Base-by-base conservation (phyloP, 371 early-diverging fungal species). In the Rhizopus arrhizus region DNA sequence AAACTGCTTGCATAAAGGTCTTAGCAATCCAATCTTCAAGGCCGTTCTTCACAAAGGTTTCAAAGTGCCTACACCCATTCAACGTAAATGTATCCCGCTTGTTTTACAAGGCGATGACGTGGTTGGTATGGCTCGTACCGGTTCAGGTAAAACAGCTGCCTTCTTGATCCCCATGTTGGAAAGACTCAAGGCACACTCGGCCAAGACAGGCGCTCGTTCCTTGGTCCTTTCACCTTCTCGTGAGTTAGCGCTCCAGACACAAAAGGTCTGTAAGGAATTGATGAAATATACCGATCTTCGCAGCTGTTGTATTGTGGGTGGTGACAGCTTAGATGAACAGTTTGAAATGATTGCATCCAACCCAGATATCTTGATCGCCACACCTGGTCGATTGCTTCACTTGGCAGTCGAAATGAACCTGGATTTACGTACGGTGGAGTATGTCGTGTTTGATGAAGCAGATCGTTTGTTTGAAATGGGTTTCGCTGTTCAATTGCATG, bases 401-500 rank as follows among this genome's bases (percentile, higher is more conserved):
- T 85, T 98, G 77, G 82, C 94, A n/a, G 89, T 95, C 4, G 99
- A 98, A 77, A 96, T 94, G 88, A 90, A 91, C 49, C 68, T 95
- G 56, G 93, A 91, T 65, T 65, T 97, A 50, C 84, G 87, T 59
- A 89, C 91, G 4, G 88, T 99, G 40, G 93, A 96, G 75, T 96
- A 95, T 65, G 84, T 99, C 61, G 98, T 99, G 1, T 95, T 99
- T 82, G 99, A 99, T 76, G 99, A 99, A 75, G 98, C 98, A 5
- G 99, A 97, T 87, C 88, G 97, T 13, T 75, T 99, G 51, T 96
- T 99, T 70, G 99, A 98, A 77, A 89, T 96, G 83, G 99, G 98
- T 47, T 99, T 99, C 69, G 91, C 91, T 5, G 91, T 93, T n/a
- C 97, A 98, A 65, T 71, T 99, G 49, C 89, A 90, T 53, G 95